Evolutionary conservation across 2,329 filamentous ascomycete species (phyloP).

Genomic region (Fusarium sterilihyphosum): DNA sequence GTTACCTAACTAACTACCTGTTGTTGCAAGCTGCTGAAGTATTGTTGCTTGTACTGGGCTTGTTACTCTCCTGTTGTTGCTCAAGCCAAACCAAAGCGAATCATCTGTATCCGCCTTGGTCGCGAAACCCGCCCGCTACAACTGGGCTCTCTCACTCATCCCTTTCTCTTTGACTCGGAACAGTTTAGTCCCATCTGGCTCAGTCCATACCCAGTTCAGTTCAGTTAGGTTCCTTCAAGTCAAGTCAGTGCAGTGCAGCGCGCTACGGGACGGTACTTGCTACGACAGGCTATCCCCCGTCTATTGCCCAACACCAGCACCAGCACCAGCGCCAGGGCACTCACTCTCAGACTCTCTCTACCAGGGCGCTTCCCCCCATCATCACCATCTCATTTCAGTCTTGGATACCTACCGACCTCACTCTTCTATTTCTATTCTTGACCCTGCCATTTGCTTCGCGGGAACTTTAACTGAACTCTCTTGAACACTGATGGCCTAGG

Average conservation of each 20-base stretch:
- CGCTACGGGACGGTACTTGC: conserved; percentile 21
- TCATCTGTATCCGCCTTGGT: conserved; percentile 32
- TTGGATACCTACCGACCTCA: conserved; percentile 3
- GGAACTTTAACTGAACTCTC: conserved; percentile 13
- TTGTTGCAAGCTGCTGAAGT: neutral
- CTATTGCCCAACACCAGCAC: neutral
- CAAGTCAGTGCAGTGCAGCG: neutral
- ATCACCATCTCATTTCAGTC: conserved; percentile 36
- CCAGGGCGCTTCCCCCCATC: conserved; percentile 25
- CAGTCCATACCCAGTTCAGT: neutral
- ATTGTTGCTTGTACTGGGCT: neutral
- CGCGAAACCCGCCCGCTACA: conserved; percentile 31
- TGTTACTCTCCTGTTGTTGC: neutral
- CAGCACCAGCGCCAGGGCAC: neutral
- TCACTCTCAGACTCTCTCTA: neutral
- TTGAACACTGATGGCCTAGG: conserved; percentile 49
- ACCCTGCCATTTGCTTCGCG: conserved; percentile 17
- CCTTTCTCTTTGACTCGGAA: conserved; percentile 33
- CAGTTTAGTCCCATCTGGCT: conserved; percentile 9
- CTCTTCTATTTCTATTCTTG: conserved; percentile 29
- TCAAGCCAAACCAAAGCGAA: conserved; percentile 5
- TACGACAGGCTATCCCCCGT: conserved; percentile 8
- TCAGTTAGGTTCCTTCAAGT: neutral
- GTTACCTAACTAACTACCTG: neutral
- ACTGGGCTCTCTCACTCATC: conserved; percentile 19